Evolutionary conservation across 2,329 filamentous ascomycete species (phyloP), one percentile per base, ranked within the genome.

Genomic region (Claviceps sp.): DNA sequence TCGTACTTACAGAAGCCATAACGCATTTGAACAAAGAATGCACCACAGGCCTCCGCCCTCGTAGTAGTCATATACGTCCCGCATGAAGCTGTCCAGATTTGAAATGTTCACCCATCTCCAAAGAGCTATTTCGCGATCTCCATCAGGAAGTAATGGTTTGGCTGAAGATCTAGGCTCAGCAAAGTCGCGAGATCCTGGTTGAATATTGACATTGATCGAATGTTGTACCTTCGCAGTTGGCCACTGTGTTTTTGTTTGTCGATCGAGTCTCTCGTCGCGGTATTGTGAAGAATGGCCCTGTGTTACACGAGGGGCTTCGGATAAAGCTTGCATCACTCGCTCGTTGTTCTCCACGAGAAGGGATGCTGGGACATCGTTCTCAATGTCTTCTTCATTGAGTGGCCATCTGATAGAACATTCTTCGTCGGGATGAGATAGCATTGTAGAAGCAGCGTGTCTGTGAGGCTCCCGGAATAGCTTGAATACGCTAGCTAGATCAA

Each of bases 101-200:
- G 87, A 81, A 53, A 93, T 87, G 62, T 95, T 95, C 51, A 87
- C 87, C 87, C 90, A 96, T 67, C 87, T 79, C 84, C 89, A 96
- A 72, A 95, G 80, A 3, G 90, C 89, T 65, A 84, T 85, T 62
- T 91, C 85, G 65, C 82, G 62, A 4, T 70, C 69, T 50, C 63
- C 68, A 9, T 66, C 67, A 1, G 63, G 56, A 20, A 66, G 52
- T 16, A 60, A 52, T 45, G 60, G 55, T 61, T 61, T 54, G 59
- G 59, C 40, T 41, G 66, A n/a, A 24, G 65, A 56, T 56, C 63
- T 57, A 49, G 62, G 59, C n/a, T 64, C 57, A 30, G 58, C 42
- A 8, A 50, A n/a, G 11, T 40, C 26, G 30, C 20, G n/a, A 11
- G 40, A 36, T 22, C 22, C 40, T 51, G 60, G 30, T 56, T 57